A percentile compares a stretch with the other conserved stretches of the same genome.
phyloP scores from a whole-genome alignment of 1,284 basidiomycete species.

The Tilletiopsis washingtonensis region DNA sequence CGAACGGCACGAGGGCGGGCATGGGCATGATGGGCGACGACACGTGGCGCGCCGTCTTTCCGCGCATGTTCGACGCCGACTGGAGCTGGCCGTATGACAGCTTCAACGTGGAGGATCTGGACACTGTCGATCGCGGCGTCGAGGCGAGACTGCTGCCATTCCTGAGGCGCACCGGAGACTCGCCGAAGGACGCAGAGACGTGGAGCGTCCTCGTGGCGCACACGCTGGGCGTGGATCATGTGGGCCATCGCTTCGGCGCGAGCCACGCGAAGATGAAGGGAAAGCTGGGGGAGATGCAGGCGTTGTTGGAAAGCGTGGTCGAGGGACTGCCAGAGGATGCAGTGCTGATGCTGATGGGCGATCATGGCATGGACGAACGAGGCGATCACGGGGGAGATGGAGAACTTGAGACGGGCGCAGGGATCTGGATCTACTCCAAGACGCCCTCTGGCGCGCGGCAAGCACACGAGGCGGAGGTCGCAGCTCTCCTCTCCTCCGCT shows the following conservation, averaged over 20 bases:
- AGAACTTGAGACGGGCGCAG: slow-evolving; percentile 73
- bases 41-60: slow-evolving; percentile 78
- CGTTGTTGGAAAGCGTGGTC: slow-evolving; percentile 66
- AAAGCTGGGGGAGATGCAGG: slow-evolving; percentile 71
- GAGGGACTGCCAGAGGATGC: slow-evolving; percentile 65
- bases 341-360: slow-evolving; percentile 81
- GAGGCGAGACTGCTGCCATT: slow-evolving; percentile 73
- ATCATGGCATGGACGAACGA: slow-evolving; percentile 92
- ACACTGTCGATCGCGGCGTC: slow-evolving; percentile 89
- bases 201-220: slow-evolving; percentile 88
- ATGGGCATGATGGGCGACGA: slow-evolving; percentile 31
- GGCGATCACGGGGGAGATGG: slow-evolving; percentile 96
- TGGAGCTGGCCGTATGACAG: slow-evolving; percentile 81
- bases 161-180: slow-evolving; percentile 50
- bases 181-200: background rate
- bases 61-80: slow-evolving; percentile 61
- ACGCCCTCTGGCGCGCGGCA: background rate
- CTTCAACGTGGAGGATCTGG: slow-evolving; percentile 96
- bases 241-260: slow-evolving; percentile 87
- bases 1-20: slow-evolving; percentile 8
- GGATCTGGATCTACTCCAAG: slow-evolving; percentile 80
- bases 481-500: background rate
- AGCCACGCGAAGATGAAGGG: slow-evolving; percentile 74
- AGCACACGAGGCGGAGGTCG: background rate
- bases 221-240: slow-evolving; percentile 94